phyloP scores from a whole-genome alignment of 2,329 filamentous ascomycete species.

The Alternaria incomplexa region DNA sequence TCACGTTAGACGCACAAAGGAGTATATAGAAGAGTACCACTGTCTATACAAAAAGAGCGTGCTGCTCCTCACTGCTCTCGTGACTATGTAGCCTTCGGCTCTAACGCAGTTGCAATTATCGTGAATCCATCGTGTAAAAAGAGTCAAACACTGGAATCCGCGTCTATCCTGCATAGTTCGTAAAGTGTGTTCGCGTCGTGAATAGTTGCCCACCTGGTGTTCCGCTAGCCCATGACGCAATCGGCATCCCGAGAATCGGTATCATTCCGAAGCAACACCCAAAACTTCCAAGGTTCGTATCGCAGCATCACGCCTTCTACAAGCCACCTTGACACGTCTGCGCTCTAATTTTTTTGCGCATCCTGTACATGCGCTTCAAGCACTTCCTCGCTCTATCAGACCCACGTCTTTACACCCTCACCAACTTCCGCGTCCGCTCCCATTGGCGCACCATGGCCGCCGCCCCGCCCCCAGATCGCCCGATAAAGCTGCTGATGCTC shows the following conservation, averaged over 20 bases:
- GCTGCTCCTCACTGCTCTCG: background rate
- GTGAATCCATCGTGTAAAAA: background rate
- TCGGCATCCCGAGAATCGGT: conserved; percentile 7
- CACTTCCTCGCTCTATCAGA: conserved; percentile 6
- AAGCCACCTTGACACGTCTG: background rate
- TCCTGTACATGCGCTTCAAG: conserved; percentile 8
- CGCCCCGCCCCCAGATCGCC: conserved; percentile 36
- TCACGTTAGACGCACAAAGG: background rate
- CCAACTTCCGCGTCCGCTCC: conserved; percentile 23
- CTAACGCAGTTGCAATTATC: background rate
- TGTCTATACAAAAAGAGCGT: background rate
- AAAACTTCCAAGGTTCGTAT: background rate
- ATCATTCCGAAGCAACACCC: conserved; percentile 3
- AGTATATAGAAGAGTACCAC: background rate
- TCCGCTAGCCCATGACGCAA: conserved; percentile 10
- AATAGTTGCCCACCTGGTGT: background rate
- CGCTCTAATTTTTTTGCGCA: background rate
- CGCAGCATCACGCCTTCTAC: background rate
- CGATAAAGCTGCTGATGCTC: conserved; percentile 58
- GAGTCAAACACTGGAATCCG: no score
- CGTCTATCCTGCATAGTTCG: background rate
- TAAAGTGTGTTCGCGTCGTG: background rate
- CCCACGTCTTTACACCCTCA: conserved; percentile 10
- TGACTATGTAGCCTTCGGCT: accelerated
- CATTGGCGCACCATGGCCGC: conserved; percentile 39